Evolutionary conservation across 225 moss, liverwort and hornwort species (phyloP).

Genomic region (Sphagnum tenellum): DNA sequence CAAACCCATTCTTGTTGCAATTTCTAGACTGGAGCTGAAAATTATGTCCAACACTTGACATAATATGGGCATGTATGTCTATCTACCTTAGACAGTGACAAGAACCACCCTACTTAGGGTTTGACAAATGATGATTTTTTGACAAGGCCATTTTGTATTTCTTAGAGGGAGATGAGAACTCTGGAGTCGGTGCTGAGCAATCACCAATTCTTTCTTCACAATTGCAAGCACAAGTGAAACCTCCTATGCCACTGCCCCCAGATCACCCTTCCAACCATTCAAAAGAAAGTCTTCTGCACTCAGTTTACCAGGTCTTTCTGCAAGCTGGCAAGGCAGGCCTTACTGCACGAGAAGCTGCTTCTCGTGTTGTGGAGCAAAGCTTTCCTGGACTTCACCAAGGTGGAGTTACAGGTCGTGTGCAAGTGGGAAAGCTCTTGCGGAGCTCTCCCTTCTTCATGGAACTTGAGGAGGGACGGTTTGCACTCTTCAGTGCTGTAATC

Average conservation of each 20-base stretch:
- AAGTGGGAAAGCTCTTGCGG: conserved; percentile 28
- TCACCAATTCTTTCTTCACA: neutral
- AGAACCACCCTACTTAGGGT: too few species aligned
- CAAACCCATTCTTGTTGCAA: neutral
- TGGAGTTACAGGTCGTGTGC: conserved; percentile 24
- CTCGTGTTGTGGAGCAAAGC: conserved; percentile 17
- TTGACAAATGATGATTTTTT: neutral
- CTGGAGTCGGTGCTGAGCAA: neutral
- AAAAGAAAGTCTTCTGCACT: conserved; percentile 26
- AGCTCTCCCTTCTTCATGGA: conserved; percentile 50
- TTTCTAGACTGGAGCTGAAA: neutral
- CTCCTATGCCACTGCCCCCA: conserved; percentile 10
- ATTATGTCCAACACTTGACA: too few species aligned
- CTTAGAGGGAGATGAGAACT: neutral
- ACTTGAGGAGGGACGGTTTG: conserved; percentile 33
- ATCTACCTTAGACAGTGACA: too few species aligned
- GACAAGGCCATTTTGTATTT: neutral
- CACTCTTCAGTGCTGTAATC: conserved; percentile 40
- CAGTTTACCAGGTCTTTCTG: conserved; percentile 20
- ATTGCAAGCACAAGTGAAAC: neutral
- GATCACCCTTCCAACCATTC: conserved; percentile 44
- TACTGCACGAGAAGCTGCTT: conserved; percentile 36
- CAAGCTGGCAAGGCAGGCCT: conserved; percentile 29
- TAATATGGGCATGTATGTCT: neutral
- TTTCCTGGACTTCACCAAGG: conserved; percentile 26